phyloP scores from a whole-genome alignment of 208 protist genomes.

The Wallacemonas sp. region DNA sequence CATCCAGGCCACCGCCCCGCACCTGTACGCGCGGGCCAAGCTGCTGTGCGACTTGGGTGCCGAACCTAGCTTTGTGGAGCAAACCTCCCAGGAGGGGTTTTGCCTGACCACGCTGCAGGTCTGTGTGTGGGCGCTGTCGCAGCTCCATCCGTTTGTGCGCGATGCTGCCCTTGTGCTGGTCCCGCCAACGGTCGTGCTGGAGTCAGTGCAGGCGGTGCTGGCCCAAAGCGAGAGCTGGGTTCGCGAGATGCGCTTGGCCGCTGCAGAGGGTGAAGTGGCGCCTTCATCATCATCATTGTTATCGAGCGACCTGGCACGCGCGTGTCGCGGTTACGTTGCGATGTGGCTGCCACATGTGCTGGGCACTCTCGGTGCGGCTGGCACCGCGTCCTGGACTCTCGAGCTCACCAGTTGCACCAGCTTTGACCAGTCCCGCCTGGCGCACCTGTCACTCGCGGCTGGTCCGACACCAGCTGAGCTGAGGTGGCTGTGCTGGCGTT shows the following conservation, averaged over 20 bases:
- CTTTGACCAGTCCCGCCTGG: not conserved
- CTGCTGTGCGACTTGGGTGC: constrained; percentile 70
- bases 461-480: not conserved
- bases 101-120: constrained; percentile 80
- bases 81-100: constrained; percentile 77
- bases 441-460: not conserved
- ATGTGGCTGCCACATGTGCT: constrained; percentile 34
- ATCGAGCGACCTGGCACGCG: constrained; percentile 5
- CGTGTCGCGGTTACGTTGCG: constrained; percentile 26
- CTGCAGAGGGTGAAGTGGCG: too few relatives aligned
- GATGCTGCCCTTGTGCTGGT: constrained; percentile 54
- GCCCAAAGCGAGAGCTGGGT: not conserved
- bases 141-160: constrained; percentile 59
- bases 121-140: constrained; percentile 56
- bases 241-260: too few relatives aligned
- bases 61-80: constrained; percentile 68
- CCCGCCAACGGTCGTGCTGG: constrained; percentile 32
- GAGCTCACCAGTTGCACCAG: not conserved
- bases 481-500: constrained; percentile 21
- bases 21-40: constrained; percentile 63
- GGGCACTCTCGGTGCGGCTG: constrained; percentile 11
- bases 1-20: constrained; percentile 41
- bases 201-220: constrained; percentile 6
- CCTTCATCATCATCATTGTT: too few relatives aligned
- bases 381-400: not conserved